Base-by-base conservation (phyloP, 345 rosid genomes). In the Anacardium occidentale region DNA sequence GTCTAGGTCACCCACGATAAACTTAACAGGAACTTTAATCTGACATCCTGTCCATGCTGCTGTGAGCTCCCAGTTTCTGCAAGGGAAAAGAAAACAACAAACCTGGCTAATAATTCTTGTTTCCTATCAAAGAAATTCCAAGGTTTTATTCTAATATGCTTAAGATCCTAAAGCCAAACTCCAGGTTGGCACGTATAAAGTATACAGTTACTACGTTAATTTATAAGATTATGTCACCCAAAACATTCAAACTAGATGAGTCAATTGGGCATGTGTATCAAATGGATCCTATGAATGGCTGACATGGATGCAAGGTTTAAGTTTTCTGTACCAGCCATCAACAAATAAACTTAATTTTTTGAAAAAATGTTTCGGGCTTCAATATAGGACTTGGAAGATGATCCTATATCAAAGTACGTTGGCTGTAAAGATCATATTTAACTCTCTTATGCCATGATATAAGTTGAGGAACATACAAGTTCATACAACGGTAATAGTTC, bases 51-150 rank as follows among this genome's bases (percentile, higher is more conserved):
- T 83, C 93, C 91, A 90, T 34, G 97, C 76, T 0, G 90, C 91
- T 3, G 83, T 80, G 3, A 89, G 77, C 85, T 94, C 98, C 98
- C 98, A 92, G 69, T 62, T 89, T 78, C 98, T 94, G 83, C 77
- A 81, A 61, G 37, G 45, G 14, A 68, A 13, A 52, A 67, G 6
- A 52, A 54, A 76, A 58, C 9, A 48, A 11, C 14, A 3, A 12
- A 15, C n/a, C n/a, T n/a, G 42, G 42, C 8, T 3, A 5, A 37
- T 37, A 5, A 37, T 5, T 37, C 42, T 9, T 37, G 42, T 37
- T 37, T 37, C 2, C 21, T 0, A 8, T 47, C 32, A 20, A 34
- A 8, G n/a, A 62, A 21, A 63, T 4, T n/a, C 45, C 20, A 52
- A 47, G 20, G 40, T 25, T 7, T 25, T 34, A 8, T 21, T 34